phyloP scores from a whole-genome alignment of 768 basidiomycete species.

The Leccinum boreale region DNA sequence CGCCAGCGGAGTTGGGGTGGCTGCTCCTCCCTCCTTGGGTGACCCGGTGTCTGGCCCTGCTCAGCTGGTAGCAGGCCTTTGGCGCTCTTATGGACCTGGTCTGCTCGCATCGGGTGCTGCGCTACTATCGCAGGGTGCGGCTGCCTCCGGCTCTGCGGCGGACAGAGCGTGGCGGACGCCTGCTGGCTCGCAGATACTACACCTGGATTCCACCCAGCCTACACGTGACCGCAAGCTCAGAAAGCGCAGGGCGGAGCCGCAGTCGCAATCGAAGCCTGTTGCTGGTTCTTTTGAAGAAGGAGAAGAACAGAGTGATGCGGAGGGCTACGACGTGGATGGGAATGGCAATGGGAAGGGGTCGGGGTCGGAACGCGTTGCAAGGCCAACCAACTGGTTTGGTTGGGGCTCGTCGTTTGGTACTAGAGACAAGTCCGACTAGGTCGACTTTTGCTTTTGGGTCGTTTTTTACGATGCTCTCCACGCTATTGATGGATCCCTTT shows the following conservation, averaged over 20 bases:
- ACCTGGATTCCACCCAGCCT: constrained; percentile 25
- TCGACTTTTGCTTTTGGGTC: neutral
- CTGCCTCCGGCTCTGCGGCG: constrained; percentile 34
- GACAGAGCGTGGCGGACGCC: constrained; percentile 27
- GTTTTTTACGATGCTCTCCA: neutral
- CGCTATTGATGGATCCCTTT: neutral
- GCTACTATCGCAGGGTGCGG: constrained; percentile 52
- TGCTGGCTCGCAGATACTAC: constrained; percentile 30
- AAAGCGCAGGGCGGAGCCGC: constrained; percentile 52
- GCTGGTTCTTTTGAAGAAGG: constrained; percentile 46
- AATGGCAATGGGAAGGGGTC: constrained; percentile 14
- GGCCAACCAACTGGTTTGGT: constrained; percentile 34
- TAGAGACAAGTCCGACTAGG: constrained; percentile 23
- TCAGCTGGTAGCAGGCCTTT: constrained; percentile 62
- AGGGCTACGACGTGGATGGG: constrained; percentile 50
- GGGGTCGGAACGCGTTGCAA: constrained; percentile 20
- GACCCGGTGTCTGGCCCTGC: constrained; percentile 63
- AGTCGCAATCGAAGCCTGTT: constrained; percentile 27
- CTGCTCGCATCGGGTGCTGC: constrained; percentile 67
- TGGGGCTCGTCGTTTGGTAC: constrained; percentile 27
- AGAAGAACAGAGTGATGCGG: constrained; percentile 67
- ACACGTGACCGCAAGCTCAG: constrained; percentile 41
- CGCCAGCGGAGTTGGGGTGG: constrained; percentile 22
- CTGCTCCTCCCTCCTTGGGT: constrained; percentile 43
- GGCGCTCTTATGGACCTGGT: constrained; percentile 75